Evolutionary conservation across 1,284 basidiomycete genomes (phyloP).

Genomic region (Puccinia polysora): DNA sequence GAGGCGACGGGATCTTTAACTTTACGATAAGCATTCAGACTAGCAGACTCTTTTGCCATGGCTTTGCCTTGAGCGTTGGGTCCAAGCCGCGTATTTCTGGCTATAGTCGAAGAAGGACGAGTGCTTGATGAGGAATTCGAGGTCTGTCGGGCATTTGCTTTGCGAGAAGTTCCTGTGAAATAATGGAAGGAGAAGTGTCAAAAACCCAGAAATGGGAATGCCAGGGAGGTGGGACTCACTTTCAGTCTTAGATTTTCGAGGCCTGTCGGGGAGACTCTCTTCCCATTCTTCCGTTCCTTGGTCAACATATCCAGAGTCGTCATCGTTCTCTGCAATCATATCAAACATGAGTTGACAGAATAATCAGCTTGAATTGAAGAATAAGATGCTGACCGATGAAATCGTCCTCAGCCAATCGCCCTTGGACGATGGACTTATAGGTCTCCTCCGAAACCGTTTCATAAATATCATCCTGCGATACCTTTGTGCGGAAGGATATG

Average conservation of each 20-base stretch:
- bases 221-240: no score
- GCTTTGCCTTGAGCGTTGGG: neutral
- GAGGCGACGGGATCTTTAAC: slow-evolving; percentile 14
- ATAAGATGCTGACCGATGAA: slow-evolving; percentile 65
- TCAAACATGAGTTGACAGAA: neutral
- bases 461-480: slow-evolving; percentile 71
- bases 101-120: neutral
- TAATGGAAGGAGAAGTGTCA: no score
- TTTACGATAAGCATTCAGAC: slow-evolving; percentile 32
- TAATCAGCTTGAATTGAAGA: neutral
- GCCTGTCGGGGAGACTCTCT: slow-evolving; percentile 43
- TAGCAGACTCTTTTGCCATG: neutral
- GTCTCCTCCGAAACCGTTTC: slow-evolving; percentile 89
- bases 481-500: slow-evolving; percentile 43
- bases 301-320: slow-evolving; percentile 85
- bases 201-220: no score
- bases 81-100: slow-evolving; percentile 1
- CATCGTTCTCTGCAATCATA: slow-evolving; percentile 66
- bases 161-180: no score
- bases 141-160: no score
- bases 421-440: slow-evolving; percentile 78
- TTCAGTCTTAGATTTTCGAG: no score
- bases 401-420: slow-evolving; percentile 81
- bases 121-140: neutral
- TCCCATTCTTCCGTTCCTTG: slow-evolving; percentile 92